A percentile compares a stretch with the other conserved stretches of the same genome.
phyloP scores from a whole-genome alignment of 306 rosid genomes.

The Cicer arietinum region DNA sequence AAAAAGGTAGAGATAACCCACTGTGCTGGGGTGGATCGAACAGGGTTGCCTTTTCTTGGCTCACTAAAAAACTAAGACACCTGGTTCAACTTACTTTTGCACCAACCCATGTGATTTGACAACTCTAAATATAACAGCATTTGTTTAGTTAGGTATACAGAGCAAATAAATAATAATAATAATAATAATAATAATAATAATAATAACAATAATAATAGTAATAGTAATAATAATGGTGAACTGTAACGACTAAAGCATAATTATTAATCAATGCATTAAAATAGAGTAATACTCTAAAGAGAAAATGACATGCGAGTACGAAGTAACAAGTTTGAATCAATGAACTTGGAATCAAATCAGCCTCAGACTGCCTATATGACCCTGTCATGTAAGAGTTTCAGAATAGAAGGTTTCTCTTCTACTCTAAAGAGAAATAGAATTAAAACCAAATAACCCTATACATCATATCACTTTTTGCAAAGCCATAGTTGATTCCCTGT shows the following conservation, averaged over 20 bases:
- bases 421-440: slow-evolving; percentile 1
- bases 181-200: too few species aligned
- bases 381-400: background rate
- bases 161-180: background rate
- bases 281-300: background rate
- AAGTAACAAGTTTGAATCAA: slow-evolving; percentile 8
- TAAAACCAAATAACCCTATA: background rate
- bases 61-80: background rate
- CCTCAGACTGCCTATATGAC: background rate
- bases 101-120: background rate
- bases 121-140: slow-evolving; percentile 2
- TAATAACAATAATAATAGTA: too few species aligned
- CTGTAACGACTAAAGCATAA: background rate
- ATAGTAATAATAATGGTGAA: background rate
- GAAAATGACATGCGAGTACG: background rate
- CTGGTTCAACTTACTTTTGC: background rate
- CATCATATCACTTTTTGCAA: slow-evolving; percentile 4
- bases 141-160: background rate
- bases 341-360: background rate
- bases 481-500: background rate
- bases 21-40: too few species aligned
- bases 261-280: background rate
- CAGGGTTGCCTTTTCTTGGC: too few species aligned
- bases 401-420: background rate
- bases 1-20: too few species aligned